phyloP scores from a whole-genome alignment of 495 filamentous ascomycete species.

The Glutinoglossum americanum region DNA sequence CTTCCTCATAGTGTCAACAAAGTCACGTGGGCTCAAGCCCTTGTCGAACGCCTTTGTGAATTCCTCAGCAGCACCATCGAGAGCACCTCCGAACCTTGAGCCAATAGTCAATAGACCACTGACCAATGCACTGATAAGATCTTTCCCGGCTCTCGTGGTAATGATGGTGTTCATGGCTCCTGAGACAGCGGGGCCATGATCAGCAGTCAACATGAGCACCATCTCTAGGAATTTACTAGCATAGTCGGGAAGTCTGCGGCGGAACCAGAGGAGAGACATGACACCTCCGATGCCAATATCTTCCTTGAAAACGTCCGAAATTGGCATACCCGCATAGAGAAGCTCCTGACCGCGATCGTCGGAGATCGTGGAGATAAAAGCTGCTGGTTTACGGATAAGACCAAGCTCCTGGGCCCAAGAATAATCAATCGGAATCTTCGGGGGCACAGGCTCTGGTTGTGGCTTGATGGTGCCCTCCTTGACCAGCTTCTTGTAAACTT shows the following conservation, averaged over 20 bases:
- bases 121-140: constrained; percentile 86
- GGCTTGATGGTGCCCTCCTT: constrained; percentile 65
- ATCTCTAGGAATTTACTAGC: constrained; percentile 99
- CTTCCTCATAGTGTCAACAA: constrained; percentile 96
- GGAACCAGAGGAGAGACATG: constrained; percentile 99
- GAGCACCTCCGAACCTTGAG: constrained; percentile 92
- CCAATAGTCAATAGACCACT: constrained; percentile 95
- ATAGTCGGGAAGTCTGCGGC: constrained; percentile 84
- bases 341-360: constrained; percentile 99
- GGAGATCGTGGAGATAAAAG: constrained; percentile 98
- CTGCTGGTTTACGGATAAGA: constrained; percentile 97
- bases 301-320: constrained; percentile 97
- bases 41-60: constrained; percentile 97
- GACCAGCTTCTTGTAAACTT: constrained; percentile 72
- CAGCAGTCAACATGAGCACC: constrained; percentile 99
- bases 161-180: constrained; percentile 99
- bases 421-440: constrained; percentile 99
- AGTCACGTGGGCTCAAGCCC: constrained; percentile 93
- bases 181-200: constrained; percentile 96
- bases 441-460: constrained; percentile 68
- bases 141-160: constrained; percentile 95
- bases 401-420: constrained; percentile 98
- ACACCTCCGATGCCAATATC: constrained; percentile 98
- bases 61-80: constrained; percentile 94
- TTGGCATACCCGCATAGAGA: constrained; percentile 96